Evolutionary conservation across 805 yeast genomes (phyloP).

Genomic region (Dipodascus geniculatus): DNA sequence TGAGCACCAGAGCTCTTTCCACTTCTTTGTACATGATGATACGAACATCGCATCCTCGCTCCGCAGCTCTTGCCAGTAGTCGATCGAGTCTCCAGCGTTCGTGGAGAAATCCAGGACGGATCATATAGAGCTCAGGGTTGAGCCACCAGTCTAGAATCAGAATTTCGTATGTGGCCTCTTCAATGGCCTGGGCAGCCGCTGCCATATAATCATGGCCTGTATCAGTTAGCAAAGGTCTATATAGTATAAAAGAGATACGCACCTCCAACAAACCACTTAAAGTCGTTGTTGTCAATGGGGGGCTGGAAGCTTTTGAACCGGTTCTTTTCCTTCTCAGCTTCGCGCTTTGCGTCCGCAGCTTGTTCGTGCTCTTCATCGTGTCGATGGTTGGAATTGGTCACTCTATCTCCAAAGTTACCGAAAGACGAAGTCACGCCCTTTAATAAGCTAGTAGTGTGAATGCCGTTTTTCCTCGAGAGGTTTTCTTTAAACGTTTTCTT

Average conservation of each 20-base stretch:
- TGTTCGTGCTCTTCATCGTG: slow-evolving; percentile 1
- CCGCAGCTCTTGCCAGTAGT: slow-evolving; percentile 5
- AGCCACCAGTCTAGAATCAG: slow-evolving; percentile 9
- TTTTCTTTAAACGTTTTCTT: not conserved
- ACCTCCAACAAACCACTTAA: slow-evolving; percentile 2
- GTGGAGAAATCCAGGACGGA: slow-evolving; percentile 6
- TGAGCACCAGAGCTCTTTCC: slow-evolving; percentile 5
- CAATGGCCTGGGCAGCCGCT: slow-evolving; percentile 7
- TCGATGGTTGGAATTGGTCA: not conserved
- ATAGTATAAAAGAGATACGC: not conserved
- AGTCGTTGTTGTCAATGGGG: not conserved
- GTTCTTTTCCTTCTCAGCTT: not conserved
- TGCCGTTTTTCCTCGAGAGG: not conserved
- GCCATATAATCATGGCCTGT: slow-evolving; percentile 18
- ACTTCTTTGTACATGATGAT: slow-evolving; percentile 8
- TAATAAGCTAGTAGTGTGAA: not conserved
- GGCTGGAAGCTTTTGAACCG: slow-evolving; percentile 1
- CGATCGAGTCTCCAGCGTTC: slow-evolving; percentile 7
- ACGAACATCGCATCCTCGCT: slow-evolving; percentile 6
- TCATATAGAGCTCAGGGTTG: slow-evolving; percentile 8
- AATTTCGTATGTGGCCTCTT: slow-evolving; percentile 6
- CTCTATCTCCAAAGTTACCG: slow-evolving; percentile 1
- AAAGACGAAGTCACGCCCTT: slow-evolving; percentile 1
- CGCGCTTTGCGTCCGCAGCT: slow-evolving; percentile 1
- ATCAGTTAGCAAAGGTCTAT: not conserved